Base-by-base conservation (phyloP, 2,329 filamentous ascomycete species). In the Penicillium rolfsii region DNA sequence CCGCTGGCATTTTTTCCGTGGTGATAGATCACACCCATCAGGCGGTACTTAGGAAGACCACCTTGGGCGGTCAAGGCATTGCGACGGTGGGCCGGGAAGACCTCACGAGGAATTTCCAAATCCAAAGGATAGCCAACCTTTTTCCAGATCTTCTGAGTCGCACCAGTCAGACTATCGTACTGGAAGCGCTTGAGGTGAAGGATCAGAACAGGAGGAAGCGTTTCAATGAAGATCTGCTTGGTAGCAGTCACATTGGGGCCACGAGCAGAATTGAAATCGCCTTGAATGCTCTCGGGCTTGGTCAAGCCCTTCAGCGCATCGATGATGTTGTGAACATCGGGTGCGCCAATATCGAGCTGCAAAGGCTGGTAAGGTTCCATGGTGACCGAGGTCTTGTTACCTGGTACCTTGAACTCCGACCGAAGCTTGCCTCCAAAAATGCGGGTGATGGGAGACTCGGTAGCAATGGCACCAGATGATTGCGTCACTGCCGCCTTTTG, bases 81-180 rank as follows among this genome's bases (percentile, higher is more conserved):
- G 56, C 90, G 87, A 74, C 88, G 90, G 71, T 89, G 86, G 33
- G 89, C 87, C 11, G 93, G 89, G 71, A 99, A 90, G 9, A 92
- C 90, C 73, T 98, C 94, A 59, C 89, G 90, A 0, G 95, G 95
- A 64, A 99, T 92, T 74, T 98, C 94, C 54, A 99, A 83, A 71
- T 98, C 93, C 30, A 99, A 82, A 0, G 95, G 95, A 72, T 99
- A 99, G 22, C 93, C 94, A 60, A 99, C 84, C 80, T 94, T 96
- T 82, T 98, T 99, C 91, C 94, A 97, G 65, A 98, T 96, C 82
- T 99, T 99, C 71, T 97, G 90, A 0, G 93, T 96, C 26, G 93
- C 93, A 48, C 81, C 82, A 6, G 89, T 91, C 60, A 89, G 86
- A 63, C 88, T 91, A 71, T 98, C 93, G 70, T 97, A 98, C 71